phyloP scores from a whole-genome alignment of 2,329 filamentous ascomycete species.

The Aspergillus tubingensis region DNA sequence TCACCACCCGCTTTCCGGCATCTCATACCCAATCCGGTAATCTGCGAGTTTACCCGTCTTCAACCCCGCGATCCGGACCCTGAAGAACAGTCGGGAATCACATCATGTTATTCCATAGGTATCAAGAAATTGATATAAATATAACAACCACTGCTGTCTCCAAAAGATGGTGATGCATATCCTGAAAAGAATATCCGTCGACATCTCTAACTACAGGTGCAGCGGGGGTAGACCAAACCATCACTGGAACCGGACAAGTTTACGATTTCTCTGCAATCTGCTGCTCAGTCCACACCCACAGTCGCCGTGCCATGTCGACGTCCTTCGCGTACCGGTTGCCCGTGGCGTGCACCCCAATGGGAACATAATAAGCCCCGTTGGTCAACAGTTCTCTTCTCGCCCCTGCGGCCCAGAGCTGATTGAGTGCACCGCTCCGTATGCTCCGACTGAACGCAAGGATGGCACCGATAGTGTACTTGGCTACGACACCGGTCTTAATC shows the following conservation, averaged over 20 bases:
- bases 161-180: too few species aligned
- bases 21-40: conserved; percentile 21
- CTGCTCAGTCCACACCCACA: conserved; percentile 51
- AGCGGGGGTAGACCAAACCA: too few species aligned
- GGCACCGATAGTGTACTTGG: conserved; percentile 25
- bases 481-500: conserved; percentile 25
- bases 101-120: neutral
- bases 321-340: conserved; percentile 32
- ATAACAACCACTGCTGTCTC: too few species aligned
- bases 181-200: too few species aligned
- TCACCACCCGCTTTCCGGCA: conserved; percentile 7
- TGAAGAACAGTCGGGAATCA: neutral
- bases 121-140: neutral
- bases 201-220: neutral
- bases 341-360: conserved; percentile 38
- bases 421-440: conserved; percentile 40
- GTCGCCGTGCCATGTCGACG: conserved; percentile 31
- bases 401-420: conserved; percentile 46
- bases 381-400: conserved; percentile 32
- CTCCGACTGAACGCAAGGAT: conserved; percentile 33
- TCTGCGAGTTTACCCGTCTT: conserved; percentile 2
- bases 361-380: conserved; percentile 47
- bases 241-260: neutral
- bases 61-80: neutral
- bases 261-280: conserved; percentile 28